A percentile compares a stretch with the other conserved stretches of the same genome.
phyloP scores from a whole-genome alignment of 1,139 yeast species.

The Yamadazyma friedrichii region DNA sequence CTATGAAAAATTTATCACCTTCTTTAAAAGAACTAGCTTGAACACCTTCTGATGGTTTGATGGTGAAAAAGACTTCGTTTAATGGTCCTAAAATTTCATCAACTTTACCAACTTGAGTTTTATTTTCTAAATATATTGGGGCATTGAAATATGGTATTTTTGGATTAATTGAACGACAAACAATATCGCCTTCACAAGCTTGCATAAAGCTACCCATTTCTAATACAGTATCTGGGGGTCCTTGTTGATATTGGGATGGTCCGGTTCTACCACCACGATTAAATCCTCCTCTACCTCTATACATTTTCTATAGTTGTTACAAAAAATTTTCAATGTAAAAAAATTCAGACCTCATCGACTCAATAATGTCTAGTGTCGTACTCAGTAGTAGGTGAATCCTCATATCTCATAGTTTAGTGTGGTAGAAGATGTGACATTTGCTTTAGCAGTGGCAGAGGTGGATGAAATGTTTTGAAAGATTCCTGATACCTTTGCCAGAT shows the following conservation, averaged over 20 bases:
- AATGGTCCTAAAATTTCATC: conserved; percentile 98
- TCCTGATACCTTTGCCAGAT: no score
- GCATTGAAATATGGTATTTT: conserved; percentile 99
- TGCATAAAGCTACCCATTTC: conserved; percentile 95
- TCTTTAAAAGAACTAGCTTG: conserved; percentile 89
- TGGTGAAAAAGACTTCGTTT: conserved; percentile 94
- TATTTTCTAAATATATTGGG: conserved; percentile 93
- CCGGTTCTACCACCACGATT: conserved; percentile 62
- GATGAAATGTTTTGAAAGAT: no score
- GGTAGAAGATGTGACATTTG: no score
- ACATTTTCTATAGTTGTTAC: conserved; percentile 29
- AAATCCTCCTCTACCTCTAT: conserved; percentile 72
- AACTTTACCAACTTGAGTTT: conserved; percentile 93
- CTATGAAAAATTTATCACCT: conserved; percentile 95
- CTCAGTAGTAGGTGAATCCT: no score
- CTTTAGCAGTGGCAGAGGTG: no score
- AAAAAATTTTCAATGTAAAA: conserved; percentile 12
- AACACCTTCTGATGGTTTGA: conserved; percentile 94
- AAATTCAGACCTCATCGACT: conserved; percentile 21
- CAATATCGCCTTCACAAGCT: conserved; percentile 95
- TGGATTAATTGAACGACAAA: conserved; percentile 90
- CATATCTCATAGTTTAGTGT: no score
- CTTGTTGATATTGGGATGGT: conserved; percentile 58
- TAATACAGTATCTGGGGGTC: conserved; percentile 91
- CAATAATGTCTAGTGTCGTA: conserved; percentile 21